Conservation (phyloP, 2,329 filamentous ascomycete species). For the Fusarium nygamai region DNA sequence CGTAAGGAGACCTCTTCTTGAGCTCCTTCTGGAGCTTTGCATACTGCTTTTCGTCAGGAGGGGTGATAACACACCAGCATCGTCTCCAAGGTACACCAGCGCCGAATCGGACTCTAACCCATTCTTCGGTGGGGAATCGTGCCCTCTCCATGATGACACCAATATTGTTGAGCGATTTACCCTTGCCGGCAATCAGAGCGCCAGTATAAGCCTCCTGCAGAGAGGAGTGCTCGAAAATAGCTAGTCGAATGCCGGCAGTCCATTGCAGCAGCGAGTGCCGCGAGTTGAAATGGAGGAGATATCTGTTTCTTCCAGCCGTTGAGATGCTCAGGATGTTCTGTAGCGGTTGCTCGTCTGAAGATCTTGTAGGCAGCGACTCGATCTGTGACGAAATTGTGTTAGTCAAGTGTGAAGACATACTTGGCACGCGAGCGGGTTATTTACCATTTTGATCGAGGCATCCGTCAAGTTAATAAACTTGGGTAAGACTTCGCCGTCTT, state of each 20-base stretch:
- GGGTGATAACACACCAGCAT: conserved; percentile 95
- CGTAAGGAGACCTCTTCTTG: conserved; percentile 86
- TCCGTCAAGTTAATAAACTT: conserved; percentile 98
- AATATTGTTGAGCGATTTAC: conserved; percentile 89
- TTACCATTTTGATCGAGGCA: conserved; percentile 97
- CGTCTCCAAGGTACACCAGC: conserved; percentile 95
- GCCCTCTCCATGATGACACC: conserved; percentile 86
- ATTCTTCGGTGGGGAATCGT: conserved; percentile 83
- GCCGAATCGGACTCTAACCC: conserved; percentile 94
- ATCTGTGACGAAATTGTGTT: conserved; percentile 64
- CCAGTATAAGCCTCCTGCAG: conserved; percentile 97
- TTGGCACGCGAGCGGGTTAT: conserved; percentile 22
- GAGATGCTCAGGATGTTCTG: conserved; percentile 97
- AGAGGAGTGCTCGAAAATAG: conserved; percentile 93
- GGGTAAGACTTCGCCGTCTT: conserved; percentile 84
- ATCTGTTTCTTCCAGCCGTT: conserved; percentile 94
- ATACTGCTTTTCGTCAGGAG: conserved; percentile 92
- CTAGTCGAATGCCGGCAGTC: conserved; percentile 91
- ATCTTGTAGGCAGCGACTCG: conserved; percentile 87
- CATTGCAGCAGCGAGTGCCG: conserved; percentile 93
- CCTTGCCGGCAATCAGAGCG: conserved; percentile 93
- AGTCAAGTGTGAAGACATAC: conserved; percentile 14
- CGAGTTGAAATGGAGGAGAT: conserved; percentile 95
- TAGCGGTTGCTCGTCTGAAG: conserved; percentile 78
- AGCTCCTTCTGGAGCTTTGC: conserved; percentile 83